These are phyloP conservation scores for Candida sp. DNA, from an alignment of 1,139 yeast species.

Conservation along the genomic window DNA sequence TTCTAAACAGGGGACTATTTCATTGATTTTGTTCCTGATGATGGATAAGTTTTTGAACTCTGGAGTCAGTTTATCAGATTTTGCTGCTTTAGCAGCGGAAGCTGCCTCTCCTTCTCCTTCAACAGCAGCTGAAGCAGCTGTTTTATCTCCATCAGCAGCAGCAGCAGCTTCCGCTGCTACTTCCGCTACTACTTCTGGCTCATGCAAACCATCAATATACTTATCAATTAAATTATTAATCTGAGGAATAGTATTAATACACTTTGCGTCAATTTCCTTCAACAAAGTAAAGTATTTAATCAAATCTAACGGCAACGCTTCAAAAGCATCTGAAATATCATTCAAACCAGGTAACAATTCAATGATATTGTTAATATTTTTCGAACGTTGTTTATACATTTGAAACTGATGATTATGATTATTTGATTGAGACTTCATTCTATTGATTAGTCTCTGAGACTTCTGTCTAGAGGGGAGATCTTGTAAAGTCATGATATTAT, in stretches of 20 bases:
- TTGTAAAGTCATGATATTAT: conserved; percentile 21
- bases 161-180: background rate
- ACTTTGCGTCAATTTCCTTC: conserved; percentile 94
- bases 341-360: conserved; percentile 82
- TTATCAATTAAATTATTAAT: conserved; percentile 55
- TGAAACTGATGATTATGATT: conserved; percentile 22
- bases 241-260: conserved; percentile 71
- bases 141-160: conserved; percentile 1
- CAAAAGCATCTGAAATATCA: conserved; percentile 88
- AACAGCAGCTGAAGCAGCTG: conserved; percentile 5
- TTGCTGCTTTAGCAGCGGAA: no score
- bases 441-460: conserved; percentile 43
- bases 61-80: no score
- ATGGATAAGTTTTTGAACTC: conserved; percentile 17
- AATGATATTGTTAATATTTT: conserved; percentile 29
- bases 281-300: conserved; percentile 83
- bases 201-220: conserved; percentile 48
- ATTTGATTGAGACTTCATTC: conserved; percentile 22
- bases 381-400: conserved; percentile 32
- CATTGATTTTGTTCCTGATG: conserved; percentile 54
- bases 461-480: conserved; percentile 47
- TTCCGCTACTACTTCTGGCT: no score
- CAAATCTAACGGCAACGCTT: conserved; percentile 83
- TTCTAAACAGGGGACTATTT: conserved; percentile 87
- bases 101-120: no score